Evolutionary conservation across 208 protist genomes (phyloP), one percentile per base, ranked within the genome.

Genomic region (Wallacemonas sp.): DNA sequence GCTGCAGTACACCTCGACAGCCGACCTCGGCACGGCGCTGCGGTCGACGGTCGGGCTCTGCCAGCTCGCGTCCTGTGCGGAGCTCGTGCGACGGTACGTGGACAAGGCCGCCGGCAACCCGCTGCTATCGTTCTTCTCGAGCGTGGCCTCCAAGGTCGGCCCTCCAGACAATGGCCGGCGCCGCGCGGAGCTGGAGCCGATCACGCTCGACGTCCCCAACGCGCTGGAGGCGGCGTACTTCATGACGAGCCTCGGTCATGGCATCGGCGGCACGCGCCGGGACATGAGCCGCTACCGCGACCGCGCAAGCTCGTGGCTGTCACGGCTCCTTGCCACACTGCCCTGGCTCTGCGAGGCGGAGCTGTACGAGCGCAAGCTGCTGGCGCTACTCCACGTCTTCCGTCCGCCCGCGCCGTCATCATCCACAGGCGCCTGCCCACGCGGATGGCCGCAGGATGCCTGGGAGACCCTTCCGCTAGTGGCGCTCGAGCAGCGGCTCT

Each of bases 401-500:
- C 71, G 68, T 8, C 50, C 54, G 16, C 7, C 18, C n/a, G n/a
- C n/a, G n/a, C n/a, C n/a, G n/a, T n/a, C n/a, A n/a, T n/a, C n/a
- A n/a, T n/a, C n/a, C n/a, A n/a, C n/a, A n/a, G n/a, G 10, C 42
- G 42, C 42, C 0, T 7, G 42, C n/a, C 16, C 8, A 22, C 42
- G 4, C 42, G 8, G 12, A 22, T 16, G 20, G 31, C 25, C 18
- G 41, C 20, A 65, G 14, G 41, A 33, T 7, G 20, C 62, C 36
- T 61, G 22, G 44, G 61, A 42, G 8, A 39, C 50, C n/a, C 41
- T 44, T 4, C 70, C 85, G 14, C 33, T 77, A 3, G 50, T 74
- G 14, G 74, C 61, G 49, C 67, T 91, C 14, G 85, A 91, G 70
- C 61, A 79, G 22, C 68, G 45, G 1, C 65, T 91, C 16, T 79